Evolutionary conservation across 352 stramenopile species (phyloP).

Genomic region (Pseudoperonospora humuli): DNA sequence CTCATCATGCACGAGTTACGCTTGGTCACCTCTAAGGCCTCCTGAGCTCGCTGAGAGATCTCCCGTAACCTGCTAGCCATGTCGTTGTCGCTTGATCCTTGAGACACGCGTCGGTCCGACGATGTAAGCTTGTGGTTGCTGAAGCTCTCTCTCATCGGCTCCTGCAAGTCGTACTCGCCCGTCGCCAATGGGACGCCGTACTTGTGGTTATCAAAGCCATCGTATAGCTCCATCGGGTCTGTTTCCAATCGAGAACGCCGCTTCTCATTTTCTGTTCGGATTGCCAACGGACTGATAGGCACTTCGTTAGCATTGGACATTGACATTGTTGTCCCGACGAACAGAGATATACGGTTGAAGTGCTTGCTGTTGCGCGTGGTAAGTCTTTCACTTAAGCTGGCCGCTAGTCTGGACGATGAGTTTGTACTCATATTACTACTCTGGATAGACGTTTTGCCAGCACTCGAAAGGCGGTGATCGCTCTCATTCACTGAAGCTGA

Average conservation of each 20-base stretch:
- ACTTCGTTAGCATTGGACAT: slow-evolving; percentile 43
- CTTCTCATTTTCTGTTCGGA: slow-evolving; percentile 35
- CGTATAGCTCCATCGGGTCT: slow-evolving; percentile 58
- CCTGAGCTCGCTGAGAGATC: slow-evolving; percentile 55
- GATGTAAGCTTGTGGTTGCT: slow-evolving; percentile 20
- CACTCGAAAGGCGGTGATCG: slow-evolving; percentile 14
- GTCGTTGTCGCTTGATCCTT: slow-evolving; percentile 39
- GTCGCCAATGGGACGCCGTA: slow-evolving; percentile 33
- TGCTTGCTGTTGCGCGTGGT: slow-evolving; percentile 7
- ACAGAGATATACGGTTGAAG: slow-evolving; percentile 14
- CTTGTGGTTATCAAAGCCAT: slow-evolving; percentile 43
- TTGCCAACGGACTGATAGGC: slow-evolving; percentile 47
- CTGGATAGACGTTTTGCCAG: slow-evolving; percentile 33
- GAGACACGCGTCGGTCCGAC: slow-evolving; percentile 28
- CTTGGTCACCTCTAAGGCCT: slow-evolving; percentile 53
- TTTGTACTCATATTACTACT: slow-evolving; percentile 40
- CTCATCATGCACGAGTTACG: slow-evolving; percentile 76
- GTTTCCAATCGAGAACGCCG: slow-evolving; percentile 45
- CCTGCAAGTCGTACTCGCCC: slow-evolving; percentile 25
- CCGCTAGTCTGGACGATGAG: slow-evolving; percentile 20
- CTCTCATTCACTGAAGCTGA: slow-evolving; percentile 14
- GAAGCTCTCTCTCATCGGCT: slow-evolving; percentile 12
- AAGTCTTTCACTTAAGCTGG: slow-evolving; percentile 6
- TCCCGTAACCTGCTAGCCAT: slow-evolving; percentile 50
- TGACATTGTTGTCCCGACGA: slow-evolving; percentile 19